Percentiles rank a stretch among this genome's conserved stretches.
These are phyloP conservation scores for Leccinellum rugosiceps DNA, from an alignment of 768 basidiomycete species.

Conservation along the genomic window DNA sequence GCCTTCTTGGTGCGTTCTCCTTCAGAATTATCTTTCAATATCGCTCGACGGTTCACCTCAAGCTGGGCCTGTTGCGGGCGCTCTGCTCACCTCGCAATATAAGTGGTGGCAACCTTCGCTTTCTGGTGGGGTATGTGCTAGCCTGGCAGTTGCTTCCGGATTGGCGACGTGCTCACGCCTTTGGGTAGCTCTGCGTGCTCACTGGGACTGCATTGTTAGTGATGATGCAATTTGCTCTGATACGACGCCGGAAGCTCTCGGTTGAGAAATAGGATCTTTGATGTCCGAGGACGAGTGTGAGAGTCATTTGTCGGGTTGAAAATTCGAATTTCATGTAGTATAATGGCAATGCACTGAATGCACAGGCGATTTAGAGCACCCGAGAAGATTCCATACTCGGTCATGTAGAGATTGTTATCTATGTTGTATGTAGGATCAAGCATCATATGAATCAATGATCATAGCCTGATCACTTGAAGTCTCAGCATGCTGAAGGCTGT, in stretches of 20 bases:
- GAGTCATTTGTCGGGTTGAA: background rate
- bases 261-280: background rate
- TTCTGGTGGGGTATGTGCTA: constrained; percentile 41
- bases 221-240: constrained; percentile 1
- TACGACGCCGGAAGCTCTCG: background rate
- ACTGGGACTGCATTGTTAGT: constrained; percentile 3
- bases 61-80: constrained; percentile 59
- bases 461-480: too few species aligned
- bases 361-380: background rate
- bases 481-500: too few species aligned
- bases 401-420: too few species aligned
- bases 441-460: too few species aligned
- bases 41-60: background rate
- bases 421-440: too few species aligned
- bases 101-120: constrained; percentile 56
- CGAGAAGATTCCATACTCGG: too few species aligned
- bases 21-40: background rate
- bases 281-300: background rate
- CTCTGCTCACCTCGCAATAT: constrained; percentile 48
- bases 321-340: too few species aligned
- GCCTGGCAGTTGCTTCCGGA: background rate
- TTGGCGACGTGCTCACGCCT: background rate
- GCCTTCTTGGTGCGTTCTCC: constrained; percentile 20
- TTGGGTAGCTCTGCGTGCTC: constrained; percentile 1
- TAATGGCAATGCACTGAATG: background rate